Evolutionary conservation across 306 rosid species (phyloP).

Genomic region (Rosa chinensis): DNA sequence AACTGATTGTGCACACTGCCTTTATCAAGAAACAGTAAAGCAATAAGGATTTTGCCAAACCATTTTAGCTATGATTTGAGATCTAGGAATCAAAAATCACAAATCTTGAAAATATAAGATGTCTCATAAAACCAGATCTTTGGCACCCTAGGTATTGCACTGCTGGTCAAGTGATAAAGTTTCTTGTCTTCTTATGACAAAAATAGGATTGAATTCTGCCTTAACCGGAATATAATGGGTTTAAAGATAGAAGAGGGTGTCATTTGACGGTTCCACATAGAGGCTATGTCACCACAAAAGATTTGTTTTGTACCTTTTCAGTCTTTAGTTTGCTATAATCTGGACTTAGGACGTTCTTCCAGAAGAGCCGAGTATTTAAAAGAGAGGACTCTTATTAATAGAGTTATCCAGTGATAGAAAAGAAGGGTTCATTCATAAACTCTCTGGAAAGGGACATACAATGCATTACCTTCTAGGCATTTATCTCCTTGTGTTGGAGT

Average conservation of each 20-base stretch:
- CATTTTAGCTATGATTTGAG: not conserved
- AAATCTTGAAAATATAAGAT: not conserved
- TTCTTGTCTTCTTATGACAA: not conserved
- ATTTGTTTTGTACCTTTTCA: not conserved
- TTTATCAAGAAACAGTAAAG: not conserved
- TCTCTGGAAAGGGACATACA: not conserved
- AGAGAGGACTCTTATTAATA: not conserved
- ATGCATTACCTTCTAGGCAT: not conserved
- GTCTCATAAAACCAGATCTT: not conserved
- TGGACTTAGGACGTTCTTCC: not conserved
- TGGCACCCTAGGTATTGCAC: not conserved
- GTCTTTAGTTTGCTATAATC: not conserved
- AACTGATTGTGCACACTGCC: not conserved
- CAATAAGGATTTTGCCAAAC: not conserved
- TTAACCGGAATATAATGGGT: not conserved
- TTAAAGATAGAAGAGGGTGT: not conserved
- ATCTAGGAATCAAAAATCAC: not conserved
- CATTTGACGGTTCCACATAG: not conserved
- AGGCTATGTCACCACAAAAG: not conserved
- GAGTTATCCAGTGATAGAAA: not conserved
- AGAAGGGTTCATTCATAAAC: not conserved
- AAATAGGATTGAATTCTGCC: not conserved
- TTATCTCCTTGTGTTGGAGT: not conserved
- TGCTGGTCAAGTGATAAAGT: not conserved
- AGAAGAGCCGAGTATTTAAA: not conserved